These are phyloP conservation scores for Leucosporidium creatinivorum DNA, from an alignment of 768 basidiomycete species.

Conservation along the genomic window DNA sequence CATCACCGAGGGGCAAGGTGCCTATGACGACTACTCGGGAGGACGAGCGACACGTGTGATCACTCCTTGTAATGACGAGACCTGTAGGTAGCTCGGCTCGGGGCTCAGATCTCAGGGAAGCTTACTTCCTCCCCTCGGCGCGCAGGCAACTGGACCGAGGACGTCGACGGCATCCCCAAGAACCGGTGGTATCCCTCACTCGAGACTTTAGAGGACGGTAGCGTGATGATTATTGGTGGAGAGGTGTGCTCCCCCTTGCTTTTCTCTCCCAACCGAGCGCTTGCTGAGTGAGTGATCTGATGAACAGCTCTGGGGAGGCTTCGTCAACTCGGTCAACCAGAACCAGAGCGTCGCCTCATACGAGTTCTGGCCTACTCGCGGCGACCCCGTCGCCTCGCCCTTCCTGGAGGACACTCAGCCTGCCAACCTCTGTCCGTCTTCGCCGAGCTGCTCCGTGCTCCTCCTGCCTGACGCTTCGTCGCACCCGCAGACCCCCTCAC, in stretches of 20 bases:
- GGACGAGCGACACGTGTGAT: conserved; percentile 40
- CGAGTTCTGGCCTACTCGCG: conserved; percentile 19
- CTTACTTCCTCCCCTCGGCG: conserved; percentile 26
- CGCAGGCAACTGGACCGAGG: conserved; percentile 50
- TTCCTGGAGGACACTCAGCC: conserved; percentile 51
- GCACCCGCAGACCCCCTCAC: conserved; percentile 51
- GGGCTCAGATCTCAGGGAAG: background rate
- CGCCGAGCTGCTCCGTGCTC: too few relatives aligned
- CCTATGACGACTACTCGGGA: conserved; percentile 58
- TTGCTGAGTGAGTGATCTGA: too few relatives aligned
- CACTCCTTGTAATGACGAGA: conserved; percentile 63
- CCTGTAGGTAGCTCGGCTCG: conserved; percentile 49
- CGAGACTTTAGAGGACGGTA: conserved; percentile 60
- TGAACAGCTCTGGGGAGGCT: conserved; percentile 51
- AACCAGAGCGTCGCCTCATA: conserved; percentile 68
- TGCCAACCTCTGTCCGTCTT: conserved; percentile 5
- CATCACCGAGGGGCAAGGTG: conserved; percentile 33
- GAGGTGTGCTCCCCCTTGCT: conserved; percentile 6
- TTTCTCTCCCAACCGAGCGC: too few relatives aligned
- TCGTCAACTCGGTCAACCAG: conserved; percentile 55
- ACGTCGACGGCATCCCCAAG: conserved; percentile 14
- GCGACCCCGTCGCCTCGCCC: conserved; percentile 9
- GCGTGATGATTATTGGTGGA: conserved; percentile 58
- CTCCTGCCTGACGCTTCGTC: background rate
- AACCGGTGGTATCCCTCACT: conserved; percentile 72